Evolutionary conservation across 805 yeast species (phyloP).

Genomic region (Nakazawaea wyomingensis): DNA sequence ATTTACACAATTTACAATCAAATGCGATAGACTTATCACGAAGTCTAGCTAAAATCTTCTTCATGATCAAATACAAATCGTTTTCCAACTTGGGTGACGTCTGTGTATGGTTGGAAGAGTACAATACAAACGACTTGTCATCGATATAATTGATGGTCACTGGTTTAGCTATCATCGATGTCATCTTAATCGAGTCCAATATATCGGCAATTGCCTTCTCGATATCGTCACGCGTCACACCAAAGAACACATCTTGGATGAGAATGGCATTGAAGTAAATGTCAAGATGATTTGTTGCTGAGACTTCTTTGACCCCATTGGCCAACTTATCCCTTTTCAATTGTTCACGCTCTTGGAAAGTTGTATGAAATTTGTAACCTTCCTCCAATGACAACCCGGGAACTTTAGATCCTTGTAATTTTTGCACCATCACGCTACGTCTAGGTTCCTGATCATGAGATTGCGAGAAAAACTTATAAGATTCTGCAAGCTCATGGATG

Average conservation of each 20-base stretch:
- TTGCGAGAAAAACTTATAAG: conserved; percentile 57
- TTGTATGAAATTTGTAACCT: conserved; percentile 31
- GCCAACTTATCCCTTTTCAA: conserved; percentile 16
- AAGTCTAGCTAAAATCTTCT: conserved; percentile 28
- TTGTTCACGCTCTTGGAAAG: conserved; percentile 21
- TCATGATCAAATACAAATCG: conserved; percentile 36
- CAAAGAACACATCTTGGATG: conserved; percentile 48
- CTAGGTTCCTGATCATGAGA: conserved; percentile 81
- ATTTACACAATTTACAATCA: conserved; percentile 40
- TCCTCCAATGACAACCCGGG: conserved; percentile 46
- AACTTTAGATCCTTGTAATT: conserved; percentile 23
- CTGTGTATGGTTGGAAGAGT: conserved; percentile 29
- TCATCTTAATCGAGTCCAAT: conserved; percentile 23
- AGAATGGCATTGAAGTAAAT: conserved; percentile 46
- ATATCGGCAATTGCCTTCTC: conserved; percentile 18
- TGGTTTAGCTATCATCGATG: conserved; percentile 17
- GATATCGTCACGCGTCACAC: conserved; percentile 43
- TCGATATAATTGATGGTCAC: conserved; percentile 33
- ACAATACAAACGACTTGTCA: conserved; percentile 36
- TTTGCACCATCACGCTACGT: conserved; percentile 60
- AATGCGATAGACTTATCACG: conserved; percentile 41
- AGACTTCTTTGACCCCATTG: conserved; percentile 20
- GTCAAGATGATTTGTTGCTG: not conserved
- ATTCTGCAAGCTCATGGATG: conserved; percentile 59
- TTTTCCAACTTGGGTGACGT: conserved; percentile 35